Conservation (phyloP, 2,329 filamentous ascomycete genomes). For the Trichophyton verrucosum region DNA sequence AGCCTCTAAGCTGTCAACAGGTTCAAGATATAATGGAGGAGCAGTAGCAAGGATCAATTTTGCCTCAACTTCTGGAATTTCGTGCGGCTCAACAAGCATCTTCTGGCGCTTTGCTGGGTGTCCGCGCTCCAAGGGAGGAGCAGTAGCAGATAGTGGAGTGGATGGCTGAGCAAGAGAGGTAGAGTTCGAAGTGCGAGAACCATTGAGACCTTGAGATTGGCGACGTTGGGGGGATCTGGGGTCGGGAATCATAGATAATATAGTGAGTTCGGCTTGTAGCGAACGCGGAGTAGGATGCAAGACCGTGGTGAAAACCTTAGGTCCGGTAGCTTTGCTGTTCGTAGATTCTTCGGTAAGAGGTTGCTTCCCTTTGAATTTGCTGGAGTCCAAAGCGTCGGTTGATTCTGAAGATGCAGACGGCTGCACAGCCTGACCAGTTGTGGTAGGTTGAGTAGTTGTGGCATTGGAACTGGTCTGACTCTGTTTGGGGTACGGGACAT, state of each 20-base stretch:
- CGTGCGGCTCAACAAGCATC: conserved; percentile 63
- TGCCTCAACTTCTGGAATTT: conserved; percentile 63
- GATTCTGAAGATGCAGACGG: not conserved
- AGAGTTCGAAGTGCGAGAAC: conserved; percentile 31
- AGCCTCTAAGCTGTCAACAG: conserved; percentile 56
- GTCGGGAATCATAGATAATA: conserved; percentile 61
- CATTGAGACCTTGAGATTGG: conserved; percentile 31
- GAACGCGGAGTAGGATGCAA: conserved; percentile 72
- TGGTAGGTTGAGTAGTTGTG: not conserved
- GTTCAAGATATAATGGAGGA: conserved; percentile 63
- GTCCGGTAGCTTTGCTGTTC: conserved; percentile 34
- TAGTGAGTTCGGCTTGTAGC: conserved; percentile 59
- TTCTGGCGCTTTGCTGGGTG: conserved; percentile 55
- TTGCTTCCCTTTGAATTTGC: not conserved
- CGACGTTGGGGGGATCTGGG: conserved; percentile 38
- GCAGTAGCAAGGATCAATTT: conserved; percentile 62
- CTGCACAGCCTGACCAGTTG: not conserved
- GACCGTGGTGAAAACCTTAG: conserved; percentile 63
- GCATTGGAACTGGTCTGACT: conserved; percentile 36
- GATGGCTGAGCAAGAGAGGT: conserved; percentile 48
- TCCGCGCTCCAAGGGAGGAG: conserved; percentile 24
- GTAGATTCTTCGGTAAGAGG: conserved; percentile 38
- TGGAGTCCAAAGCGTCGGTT: not conserved
- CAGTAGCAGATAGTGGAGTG: conserved; percentile 45
- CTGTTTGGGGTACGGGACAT: conserved; percentile 56